Base-by-base conservation (phyloP, 2,329 filamentous ascomycete genomes). In the Exserohilum rostratum region DNA sequence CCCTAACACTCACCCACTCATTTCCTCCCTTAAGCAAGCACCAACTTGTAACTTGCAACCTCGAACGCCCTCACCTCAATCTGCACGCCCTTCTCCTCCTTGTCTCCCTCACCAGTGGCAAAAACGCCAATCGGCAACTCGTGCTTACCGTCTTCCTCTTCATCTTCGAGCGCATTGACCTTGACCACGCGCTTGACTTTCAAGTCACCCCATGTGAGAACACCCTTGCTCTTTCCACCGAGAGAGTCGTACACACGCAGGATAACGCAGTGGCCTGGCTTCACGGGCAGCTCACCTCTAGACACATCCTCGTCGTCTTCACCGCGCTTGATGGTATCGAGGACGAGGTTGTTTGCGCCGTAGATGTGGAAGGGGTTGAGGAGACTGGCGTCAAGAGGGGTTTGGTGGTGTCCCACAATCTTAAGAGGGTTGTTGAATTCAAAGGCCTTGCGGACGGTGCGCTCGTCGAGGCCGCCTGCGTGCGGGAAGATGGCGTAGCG, bases 401-500 rank as follows among this genome's bases (percentile, higher is more conserved):
- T 69, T 76, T 33, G 1, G 27, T 64, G 57, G 39, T 66, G 65
- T 0, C 69, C 68, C 43, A 86, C 77, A 10, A 88, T 72, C 47
- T 82, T 82, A 60, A 96, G 78, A 0, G 92, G 91, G 62, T 89
- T 90, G 77, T 98, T 97, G 82, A 98, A 96, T 64, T 93, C 90
- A 73, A 89, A 93, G 0, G 90, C 93, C 11, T 92, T 90, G 54
- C 88, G 87, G 39, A 98, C 85, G 0, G 92, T 96, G 15, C 83
- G 81, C 33, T 87, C 79, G 40, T 88, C 86, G 4, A 98, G 82
- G 1, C 82, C 76, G 2, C 92, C 93, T 20, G 83, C 73, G 74
- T 98, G 93, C 2, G 93, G 93, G 64, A 97, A 81, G 63, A 98
- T 92, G 18, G 91, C 93, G 84, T 93, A 98, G 58, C 90, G 88